Evolutionary conservation across 768 basidiomycete genomes (phyloP), one percentile per base, ranked within the genome.

Genomic region (Boletus rufocinnamomeus): DNA sequence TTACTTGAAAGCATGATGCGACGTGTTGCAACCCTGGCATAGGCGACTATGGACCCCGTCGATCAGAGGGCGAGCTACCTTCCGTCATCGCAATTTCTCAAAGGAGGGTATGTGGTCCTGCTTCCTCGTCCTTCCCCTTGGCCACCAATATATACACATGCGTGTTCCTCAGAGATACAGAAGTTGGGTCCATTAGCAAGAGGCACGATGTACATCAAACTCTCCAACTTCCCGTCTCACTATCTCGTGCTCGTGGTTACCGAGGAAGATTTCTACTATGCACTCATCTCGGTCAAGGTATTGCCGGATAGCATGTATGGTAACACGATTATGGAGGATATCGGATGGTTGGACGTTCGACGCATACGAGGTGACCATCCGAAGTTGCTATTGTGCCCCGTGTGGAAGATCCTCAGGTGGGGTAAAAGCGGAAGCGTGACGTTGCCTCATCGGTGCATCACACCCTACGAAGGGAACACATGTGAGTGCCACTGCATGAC

Each of bases 1-100:
- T 27, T 5, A 25, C 13, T 16, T n/a, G 52, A 52, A 60, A 55
- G 7, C 43, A 34, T 49, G 46, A 50, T 46, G 11, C 6, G n/a
- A 55, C 10, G 13, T 27, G 4, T 14, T 55, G 38, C 16, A 30
- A 40, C 40, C 49, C n/a, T n/a, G n/a, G n/a, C 9, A n/a, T 62
- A 95, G 94, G 92, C 92, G 6, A 92, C 95, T 59, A 79, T 83
- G 44, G 91, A 93, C 55, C 80, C 88, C 17, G 83, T 88, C 11
- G 92, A 95, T 70, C 88, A 91, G 70, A 94, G 93, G 67, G 90
- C 88, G n/a, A 83, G 78, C 60, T 88, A 92, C 65, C 82, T 89
- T 84, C 72, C 83, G 86, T 17, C 73, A 79, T 27, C 84, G 91
- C 37, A 87, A 91, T 63, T 84, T 95, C 60, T 69, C 78, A 2